Evolutionary conservation across 2,329 filamentous ascomycete genomes (phyloP).

Genomic region (Helotiales sp.): DNA sequence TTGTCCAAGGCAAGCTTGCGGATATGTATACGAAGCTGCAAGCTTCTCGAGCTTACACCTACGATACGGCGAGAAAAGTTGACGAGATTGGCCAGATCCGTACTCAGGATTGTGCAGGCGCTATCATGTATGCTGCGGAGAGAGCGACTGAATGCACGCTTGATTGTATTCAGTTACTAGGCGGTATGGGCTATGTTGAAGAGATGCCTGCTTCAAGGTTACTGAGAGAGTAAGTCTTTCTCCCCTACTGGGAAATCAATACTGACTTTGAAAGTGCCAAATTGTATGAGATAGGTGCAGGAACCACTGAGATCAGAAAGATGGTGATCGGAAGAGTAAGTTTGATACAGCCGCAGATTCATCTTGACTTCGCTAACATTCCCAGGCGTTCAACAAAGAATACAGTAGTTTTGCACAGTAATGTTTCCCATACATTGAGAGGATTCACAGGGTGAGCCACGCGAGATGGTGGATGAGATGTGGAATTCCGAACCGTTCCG

Average conservation of each 20-base stretch:
- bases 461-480: not conserved
- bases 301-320: slow-evolving; percentile 89
- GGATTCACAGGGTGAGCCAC: not conserved
- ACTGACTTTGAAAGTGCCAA: slow-evolving; percentile 59
- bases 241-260: not conserved
- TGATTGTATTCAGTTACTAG: slow-evolving; percentile 89
- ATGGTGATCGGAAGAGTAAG: slow-evolving; percentile 79
- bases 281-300: slow-evolving; percentile 95
- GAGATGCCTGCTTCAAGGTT: slow-evolving; percentile 90
- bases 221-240: slow-evolving; percentile 61
- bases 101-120: slow-evolving; percentile 92
- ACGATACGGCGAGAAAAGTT: slow-evolving; percentile 77
- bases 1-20: slow-evolving; percentile 89
- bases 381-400: slow-evolving; percentile 41
- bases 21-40: slow-evolving; percentile 98
- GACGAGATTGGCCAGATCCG: slow-evolving; percentile 76
- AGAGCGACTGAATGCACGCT: slow-evolving; percentile 84
- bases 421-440: no score
- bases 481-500: not conserved
- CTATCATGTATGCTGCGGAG: slow-evolving; percentile 92
- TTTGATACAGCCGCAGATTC: not conserved
- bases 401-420: slow-evolving; percentile 36
- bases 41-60: slow-evolving; percentile 85
- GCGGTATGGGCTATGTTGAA: slow-evolving; percentile 95
- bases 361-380: slow-evolving; percentile 15